phyloP scores from a whole-genome alignment of 148 eudicot species.

The Bassia scoparia region DNA sequence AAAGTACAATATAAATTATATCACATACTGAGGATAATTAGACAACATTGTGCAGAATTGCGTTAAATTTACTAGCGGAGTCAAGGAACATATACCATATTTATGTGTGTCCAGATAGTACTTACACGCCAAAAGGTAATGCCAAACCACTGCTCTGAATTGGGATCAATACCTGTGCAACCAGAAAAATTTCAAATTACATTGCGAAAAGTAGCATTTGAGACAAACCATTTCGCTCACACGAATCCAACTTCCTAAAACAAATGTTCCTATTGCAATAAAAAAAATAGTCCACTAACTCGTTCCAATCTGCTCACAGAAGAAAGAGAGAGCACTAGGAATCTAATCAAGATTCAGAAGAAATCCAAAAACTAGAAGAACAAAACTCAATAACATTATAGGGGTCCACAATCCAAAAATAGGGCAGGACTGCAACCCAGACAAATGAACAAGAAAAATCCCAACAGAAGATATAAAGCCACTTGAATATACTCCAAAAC shows the following conservation, averaged over 20 bases:
- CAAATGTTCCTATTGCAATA: background rate
- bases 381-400: background rate
- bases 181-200: constrained; percentile 11
- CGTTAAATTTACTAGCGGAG: background rate
- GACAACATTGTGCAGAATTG: background rate
- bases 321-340: background rate
- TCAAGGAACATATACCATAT: too few species aligned
- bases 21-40: background rate
- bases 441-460: background rate
- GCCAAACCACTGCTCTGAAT: constrained; percentile 96
- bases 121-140: constrained; percentile 99
- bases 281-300: background rate
- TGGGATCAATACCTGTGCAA: constrained; percentile 89
- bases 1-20: background rate
- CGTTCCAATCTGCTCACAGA: background rate
- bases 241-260: too few species aligned
- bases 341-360: background rate
- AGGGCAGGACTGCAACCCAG: background rate
- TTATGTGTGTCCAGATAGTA: constrained; percentile 10
- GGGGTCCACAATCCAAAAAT: background rate
- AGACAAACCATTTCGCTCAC: background rate
- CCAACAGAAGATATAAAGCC: background rate
- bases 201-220: background rate
- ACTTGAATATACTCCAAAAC: background rate
- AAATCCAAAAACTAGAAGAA: background rate